Conservation (phyloP, 495 filamentous ascomycete species). For the Neurospora pannonica region DNA sequence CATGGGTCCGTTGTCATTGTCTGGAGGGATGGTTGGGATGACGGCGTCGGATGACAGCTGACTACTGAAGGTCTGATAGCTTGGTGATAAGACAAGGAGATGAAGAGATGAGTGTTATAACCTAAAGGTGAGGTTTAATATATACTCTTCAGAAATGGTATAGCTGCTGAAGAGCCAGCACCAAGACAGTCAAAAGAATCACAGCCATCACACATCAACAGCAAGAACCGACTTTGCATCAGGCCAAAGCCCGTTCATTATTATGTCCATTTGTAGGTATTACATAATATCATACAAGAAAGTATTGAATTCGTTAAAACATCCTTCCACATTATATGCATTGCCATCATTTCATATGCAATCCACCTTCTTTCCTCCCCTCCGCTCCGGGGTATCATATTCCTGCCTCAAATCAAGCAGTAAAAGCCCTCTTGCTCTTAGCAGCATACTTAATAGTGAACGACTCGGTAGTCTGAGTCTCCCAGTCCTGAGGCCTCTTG, state of each 20-base stretch:
- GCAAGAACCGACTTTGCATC: not conserved
- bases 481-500: slow-evolving; percentile 7
- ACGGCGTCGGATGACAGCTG: not conserved
- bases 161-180: not conserved
- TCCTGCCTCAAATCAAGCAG: not conserved
- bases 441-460: slow-evolving; percentile 19
- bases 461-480: slow-evolving; percentile 16
- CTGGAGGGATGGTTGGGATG: not conserved
- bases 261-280: not conserved
- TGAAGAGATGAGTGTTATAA: not conserved
- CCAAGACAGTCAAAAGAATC: not conserved
- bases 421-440: not conserved
- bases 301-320: not conserved
- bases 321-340: not conserved
- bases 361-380: not conserved
- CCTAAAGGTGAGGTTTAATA: not conserved
- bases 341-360: not conserved
- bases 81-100: not conserved
- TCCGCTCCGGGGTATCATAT: not conserved
- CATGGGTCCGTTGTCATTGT: not conserved
- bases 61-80: no score
- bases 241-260: not conserved
- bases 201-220: not conserved
- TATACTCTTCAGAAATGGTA: not conserved
- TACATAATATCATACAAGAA: not conserved